These are phyloP conservation scores for Beauveria bassiana DNA, from an alignment of 2,329 filamentous ascomycete species.

Conservation along the genomic window DNA sequence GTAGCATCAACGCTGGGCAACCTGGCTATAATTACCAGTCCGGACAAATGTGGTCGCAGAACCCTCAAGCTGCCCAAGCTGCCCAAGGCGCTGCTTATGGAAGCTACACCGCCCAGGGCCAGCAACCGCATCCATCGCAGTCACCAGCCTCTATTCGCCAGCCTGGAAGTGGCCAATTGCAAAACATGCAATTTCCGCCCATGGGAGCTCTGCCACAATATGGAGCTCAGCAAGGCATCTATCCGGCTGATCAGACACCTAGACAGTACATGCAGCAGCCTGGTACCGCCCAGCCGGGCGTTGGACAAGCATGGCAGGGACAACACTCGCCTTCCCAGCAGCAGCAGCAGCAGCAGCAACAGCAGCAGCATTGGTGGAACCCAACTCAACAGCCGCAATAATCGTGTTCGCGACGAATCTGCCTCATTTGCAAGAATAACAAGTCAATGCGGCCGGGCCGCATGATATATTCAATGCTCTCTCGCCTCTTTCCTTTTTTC, in stretches of 20 bases:
- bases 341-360: conserved; percentile 9
- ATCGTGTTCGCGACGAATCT: not conserved
- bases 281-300: conserved; percentile 35
- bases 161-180: conserved; percentile 45
- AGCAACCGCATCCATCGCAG: conserved; percentile 43
- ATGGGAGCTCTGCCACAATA: conserved; percentile 52
- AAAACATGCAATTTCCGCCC: conserved; percentile 54
- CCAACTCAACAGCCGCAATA: conserved; percentile 13
- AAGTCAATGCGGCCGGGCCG: not conserved
- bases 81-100: conserved; percentile 35
- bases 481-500: not conserved
- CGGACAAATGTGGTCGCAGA: conserved; percentile 59
- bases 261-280: conserved; percentile 60
- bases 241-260: conserved; percentile 54
- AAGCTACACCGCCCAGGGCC: conserved; percentile 45
- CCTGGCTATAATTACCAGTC: conserved; percentile 57
- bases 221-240: conserved; percentile 48
- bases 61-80: conserved; percentile 39
- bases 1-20: conserved; percentile 39
- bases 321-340: conserved; percentile 48
- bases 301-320: conserved; percentile 46
- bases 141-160: conserved; percentile 54
- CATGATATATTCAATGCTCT: not conserved
- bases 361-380: conserved; percentile 12
- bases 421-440: not conserved